Evolutionary conservation across 345 rosid species (phyloP), one percentile per base, ranked within the genome.

Genomic region (Turritis glabra): DNA sequence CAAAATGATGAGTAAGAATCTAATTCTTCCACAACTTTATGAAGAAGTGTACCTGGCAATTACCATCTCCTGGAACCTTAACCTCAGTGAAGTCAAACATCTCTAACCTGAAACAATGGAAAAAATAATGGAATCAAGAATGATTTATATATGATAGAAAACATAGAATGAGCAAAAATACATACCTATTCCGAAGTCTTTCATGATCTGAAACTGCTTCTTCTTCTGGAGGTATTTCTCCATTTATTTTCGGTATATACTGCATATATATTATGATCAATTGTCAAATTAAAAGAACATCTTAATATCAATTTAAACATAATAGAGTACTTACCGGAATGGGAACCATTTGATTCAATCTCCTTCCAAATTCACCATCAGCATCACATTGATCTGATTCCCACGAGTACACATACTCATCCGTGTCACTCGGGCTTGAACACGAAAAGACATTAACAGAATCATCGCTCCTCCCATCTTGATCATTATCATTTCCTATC

Each of bases 151-250:
- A 69, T 5, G 48, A 55, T 1, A 2, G 8, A 33, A 25, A 32
- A 63, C 44, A 44, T 32, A 55, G 0, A 58, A 52, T 32, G 47
- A 68, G 53, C 53, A 46, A 26, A 29, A 55, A 9, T 64, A 46
- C 65, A 13, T 72, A 91, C 98, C 99, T 87, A 75, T 84, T 81
- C 13, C 81, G 83, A 82, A 95, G 84, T 79, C 99, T 83, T 77
- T 91, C 97, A 77, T 95, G 97, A 84, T 95, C 99, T 58, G 99
- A 85, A 73, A 91, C 83, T 54, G 89, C 99, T 83, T 91, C 99
- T 80, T 91, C 96, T 59, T 79, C 70, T 5, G 99, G 91, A 52
- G 99, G 99, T 82, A 90, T 95, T 72, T 95, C 96, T 37, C 99
- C 97, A 68, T 95, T 95, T 54, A 85, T 89, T 83, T 90, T 85